Base-by-base conservation (phyloP, 2,329 filamentous ascomycete species). In the Monosporascus sp. region DNA sequence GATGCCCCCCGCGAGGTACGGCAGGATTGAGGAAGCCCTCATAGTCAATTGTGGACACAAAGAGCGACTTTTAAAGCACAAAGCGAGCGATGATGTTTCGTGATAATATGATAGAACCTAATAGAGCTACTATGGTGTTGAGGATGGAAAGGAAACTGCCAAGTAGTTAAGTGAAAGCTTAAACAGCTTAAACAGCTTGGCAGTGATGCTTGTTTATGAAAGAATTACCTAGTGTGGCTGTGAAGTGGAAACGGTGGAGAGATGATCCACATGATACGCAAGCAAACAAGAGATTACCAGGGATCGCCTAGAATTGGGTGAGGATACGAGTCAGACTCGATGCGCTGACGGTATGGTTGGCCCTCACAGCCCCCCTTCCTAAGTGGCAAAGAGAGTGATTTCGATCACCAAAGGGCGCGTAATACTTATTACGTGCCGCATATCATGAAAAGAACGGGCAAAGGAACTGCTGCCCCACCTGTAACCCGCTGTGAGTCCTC, bases 11-110 rank as follows among this genome's bases (percentile, higher is more conserved):
- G 60, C 24, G 47, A 62, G 53, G 37, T 55, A 53, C 52, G 60
- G 57, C 52, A 65, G 38, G 48, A 55, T 54, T 45, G 64, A 61
- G 37, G 61, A 63, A 46, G 60, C 50, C 60, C 60, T 64, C 65
- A 68, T 68, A 51, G 48, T 60, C 54, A 47, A 40, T 24, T 19
- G 19, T n/a, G 48, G n/a, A 26, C 17, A 8, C 11, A 20, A 49
- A 5, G 38, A 53, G 50, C 20, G 22, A 26, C 26, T 49, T 31
- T 38, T 19, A 41, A 40, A 19, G 19, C 37, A 50, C 37, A 20
- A 37, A 50, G 26, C 16, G 27, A 40, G 26, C 19, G 22, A 17
- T 24, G 44, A 52, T 24, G 19, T 31, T 16, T 14, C 14, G 43
- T 14, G 17, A 3, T 14, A 24, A n/a, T 43, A 20, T 2, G 17